Evolutionary conservation across 2,329 filamentous ascomycete genomes (phyloP), one percentile per base, ranked within the genome.

Genomic region (Zarea fungicola): DNA sequence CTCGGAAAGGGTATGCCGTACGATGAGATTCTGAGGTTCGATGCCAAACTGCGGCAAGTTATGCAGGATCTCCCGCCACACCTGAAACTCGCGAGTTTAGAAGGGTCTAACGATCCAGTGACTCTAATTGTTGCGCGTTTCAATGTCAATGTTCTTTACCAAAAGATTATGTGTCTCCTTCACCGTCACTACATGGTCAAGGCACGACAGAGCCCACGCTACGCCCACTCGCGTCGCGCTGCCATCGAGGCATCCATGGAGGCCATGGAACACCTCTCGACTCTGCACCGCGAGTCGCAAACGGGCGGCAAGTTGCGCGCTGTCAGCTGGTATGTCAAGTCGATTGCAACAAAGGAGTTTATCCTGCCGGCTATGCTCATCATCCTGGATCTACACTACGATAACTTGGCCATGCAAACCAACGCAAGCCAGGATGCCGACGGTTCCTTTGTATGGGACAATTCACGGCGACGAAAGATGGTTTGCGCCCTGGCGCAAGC

Each of bases 181-280:
- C 93, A 99, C 65, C 80, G 90, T 43, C 90, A 90, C 55, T 96
- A 93, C 64, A 77, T 96, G 50, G 75, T 80, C n/a, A 80, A 84
- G 51, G 87, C 90, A 5, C 76, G 87, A 41, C 80, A 87, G 51
- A 93, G 92, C 58, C 74, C 86, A 9, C 80, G 90, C 8, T 97
- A 95, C 60, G 80, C 83, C 8, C 89, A 93, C 61, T 96, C 90
- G 3, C 81, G 92, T 25, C 83, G 84, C 34, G 85, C 84, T 19
- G 93, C 89, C 54, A 85, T 97, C 34, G 89, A 96, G 59, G 87
- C 91, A 1, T 89, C 90, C 0, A 76, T 96, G 74, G 84, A 86
- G 55, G 83, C 95, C 41, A 74, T 99, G 34, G 76, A 79, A 21
- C 88, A 92, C 57, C 83, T 97, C 60, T 77, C 80, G 28, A 86